Base-by-base conservation (phyloP, 768 basidiomycete genomes). In the Mycena floridula region DNA sequence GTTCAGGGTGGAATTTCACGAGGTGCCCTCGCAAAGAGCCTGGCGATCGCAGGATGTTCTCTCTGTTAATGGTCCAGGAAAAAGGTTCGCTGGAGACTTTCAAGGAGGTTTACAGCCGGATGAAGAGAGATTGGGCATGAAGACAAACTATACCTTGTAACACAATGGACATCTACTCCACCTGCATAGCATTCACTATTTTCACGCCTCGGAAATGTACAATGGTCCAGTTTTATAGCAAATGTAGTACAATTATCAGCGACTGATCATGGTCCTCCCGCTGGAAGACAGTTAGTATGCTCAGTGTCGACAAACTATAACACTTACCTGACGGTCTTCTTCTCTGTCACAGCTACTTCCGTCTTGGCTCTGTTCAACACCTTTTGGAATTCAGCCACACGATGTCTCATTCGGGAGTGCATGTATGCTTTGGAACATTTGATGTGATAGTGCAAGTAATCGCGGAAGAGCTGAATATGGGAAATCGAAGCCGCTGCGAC, bases 361-460 rank as follows among this genome's bases (percentile, higher is more conserved):
- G 89, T 86, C 77, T 97, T 98, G 7, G 96, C 94, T 41, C 96
- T 73, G 59, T 98, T 98, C 58, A 99, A 66, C 42, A 99, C 82
- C 64, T 92, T 92, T 67, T 91, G 88, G 73, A 99, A 98, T 64
- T 96, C 91, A 1, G 87, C 79, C 11, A 96, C 96, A 8, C 96
- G 82, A 54, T 85, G 76, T 48, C 96, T 76, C 92, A 98, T 94
- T 37, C 96, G 76, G 3, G 91, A 94, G 66, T 98, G 95, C 91
- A 99, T 95, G 67, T 99, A 98, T 0, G 95, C 96, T 64, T 97
- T 97, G 42, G 86, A 93, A 61, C 92, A 94, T 58, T 95, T 98
- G 76, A 99, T 96, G 60, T 98, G 95, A 65, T 98, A 98, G 67
- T 99, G 96, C n/a, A 99, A 73, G 59, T 97, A 97, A 64, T 97